Conservation (phyloP, 768 basidiomycete species). For the Psilocybe sp. region DNA sequence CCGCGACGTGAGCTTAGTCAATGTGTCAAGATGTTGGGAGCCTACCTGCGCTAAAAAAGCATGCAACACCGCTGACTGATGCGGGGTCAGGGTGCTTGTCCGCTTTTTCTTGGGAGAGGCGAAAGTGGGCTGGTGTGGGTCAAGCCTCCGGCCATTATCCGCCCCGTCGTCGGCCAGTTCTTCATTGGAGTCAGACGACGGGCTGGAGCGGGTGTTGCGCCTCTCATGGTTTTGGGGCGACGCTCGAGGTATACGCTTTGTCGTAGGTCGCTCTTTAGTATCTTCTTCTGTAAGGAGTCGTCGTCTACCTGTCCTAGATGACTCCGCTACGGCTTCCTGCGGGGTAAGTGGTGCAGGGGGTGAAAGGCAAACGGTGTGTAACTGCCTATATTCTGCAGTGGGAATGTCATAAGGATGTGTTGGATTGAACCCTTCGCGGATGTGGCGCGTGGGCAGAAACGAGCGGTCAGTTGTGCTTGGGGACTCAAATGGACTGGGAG, state of each 20-base stretch:
- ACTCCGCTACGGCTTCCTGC: constrained; percentile 13
- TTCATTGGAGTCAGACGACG: no score
- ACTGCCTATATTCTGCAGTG: constrained; percentile 22
- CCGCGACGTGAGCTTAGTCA: constrained; percentile 3
- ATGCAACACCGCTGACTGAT: constrained; percentile 86
- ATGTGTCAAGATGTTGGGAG: constrained; percentile 1
- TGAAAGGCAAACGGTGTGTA: constrained; percentile 24
- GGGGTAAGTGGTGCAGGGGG: constrained; percentile 22
- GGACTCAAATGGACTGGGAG: no score
- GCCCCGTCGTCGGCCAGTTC: constrained; percentile 63
- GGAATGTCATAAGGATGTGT: constrained; percentile 14
- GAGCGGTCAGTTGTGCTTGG: no score
- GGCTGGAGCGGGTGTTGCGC: constrained; percentile 31
- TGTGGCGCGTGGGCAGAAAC: no score
- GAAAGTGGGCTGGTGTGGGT: constrained; percentile 32
- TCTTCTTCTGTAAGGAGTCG: constrained; percentile 24
- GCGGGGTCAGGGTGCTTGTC: constrained; percentile 80
- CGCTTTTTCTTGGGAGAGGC: constrained; percentile 75
- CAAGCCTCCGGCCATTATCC: constrained; percentile 41
- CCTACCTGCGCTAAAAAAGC: constrained; percentile 79
- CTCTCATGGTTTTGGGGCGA: constrained; percentile 24
- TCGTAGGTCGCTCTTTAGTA: constrained; percentile 35
- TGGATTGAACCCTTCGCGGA: no score
- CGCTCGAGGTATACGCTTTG: constrained; percentile 39
- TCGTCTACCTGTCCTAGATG: constrained; percentile 21